phyloP scores from a whole-genome alignment of 768 basidiomycete genomes.

The Daedaleopsis nitida region DNA sequence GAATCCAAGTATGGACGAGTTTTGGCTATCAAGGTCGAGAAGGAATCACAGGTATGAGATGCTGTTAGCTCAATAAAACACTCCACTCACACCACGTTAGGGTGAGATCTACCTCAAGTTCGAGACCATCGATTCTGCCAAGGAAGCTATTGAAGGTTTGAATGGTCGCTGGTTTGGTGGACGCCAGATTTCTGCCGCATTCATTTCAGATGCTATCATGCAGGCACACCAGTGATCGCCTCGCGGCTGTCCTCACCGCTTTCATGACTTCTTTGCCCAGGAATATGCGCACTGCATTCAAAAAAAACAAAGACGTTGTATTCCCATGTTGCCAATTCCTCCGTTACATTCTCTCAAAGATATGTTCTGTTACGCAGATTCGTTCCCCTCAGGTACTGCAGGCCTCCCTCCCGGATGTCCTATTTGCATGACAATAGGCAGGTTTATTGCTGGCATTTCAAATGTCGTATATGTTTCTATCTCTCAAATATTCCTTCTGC shows the following conservation, averaged over 20 bases:
- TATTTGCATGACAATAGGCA: conserved; percentile 32
- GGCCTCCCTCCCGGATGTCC: conserved; percentile 3
- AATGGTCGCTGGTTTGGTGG: conserved; percentile 98
- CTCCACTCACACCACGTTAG: conserved; percentile 40
- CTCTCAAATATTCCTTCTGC: conserved; percentile 38
- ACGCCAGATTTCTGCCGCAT: conserved; percentile 80
- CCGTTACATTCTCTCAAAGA: conserved; percentile 3
- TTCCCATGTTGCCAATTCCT: conserved; percentile 20
- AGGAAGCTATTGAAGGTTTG: conserved; percentile 83
- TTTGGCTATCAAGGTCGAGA: conserved; percentile 88
- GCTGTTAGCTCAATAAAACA: neutral
- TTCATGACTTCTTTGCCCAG: neutral
- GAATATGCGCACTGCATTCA: neutral
- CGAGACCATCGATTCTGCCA: conserved; percentile 73
- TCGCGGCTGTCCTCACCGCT: neutral
- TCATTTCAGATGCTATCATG: conserved; percentile 94
- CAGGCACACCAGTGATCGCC: conserved; percentile 75
- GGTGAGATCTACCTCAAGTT: conserved; percentile 99
- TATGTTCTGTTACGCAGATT: conserved; percentile 28
- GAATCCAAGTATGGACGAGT: conserved; percentile 90
- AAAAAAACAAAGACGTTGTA: conserved; percentile 22
- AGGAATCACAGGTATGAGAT: conserved; percentile 82
- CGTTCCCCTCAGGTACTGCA: conserved; percentile 2
- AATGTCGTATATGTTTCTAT: conserved; percentile 30
- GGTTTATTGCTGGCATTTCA: conserved; percentile 37